A percentile compares a stretch with the other conserved stretches of the same genome.
Conservation (phyloP, 768 basidiomycete species). For the Psilocybe cyanescens region DNA sequence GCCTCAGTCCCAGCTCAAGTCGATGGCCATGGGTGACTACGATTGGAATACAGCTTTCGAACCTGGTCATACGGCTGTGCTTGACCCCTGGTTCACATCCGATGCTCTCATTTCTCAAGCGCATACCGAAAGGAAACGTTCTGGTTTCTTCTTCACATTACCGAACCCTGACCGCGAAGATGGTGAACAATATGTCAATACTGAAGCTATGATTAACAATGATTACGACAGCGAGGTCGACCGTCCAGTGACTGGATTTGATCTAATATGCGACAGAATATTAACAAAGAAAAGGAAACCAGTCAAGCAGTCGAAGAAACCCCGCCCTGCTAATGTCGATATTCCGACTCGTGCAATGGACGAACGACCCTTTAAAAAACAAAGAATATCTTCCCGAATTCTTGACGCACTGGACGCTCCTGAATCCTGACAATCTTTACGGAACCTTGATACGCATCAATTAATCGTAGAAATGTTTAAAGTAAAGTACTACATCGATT, state of each 20-base stretch:
- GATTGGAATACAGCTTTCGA: too few relatives aligned
- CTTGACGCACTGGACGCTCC: conserved; percentile 8
- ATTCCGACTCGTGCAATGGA: neutral
- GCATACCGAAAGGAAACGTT: neutral
- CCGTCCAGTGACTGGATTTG: neutral
- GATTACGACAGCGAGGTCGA: conserved; percentile 8
- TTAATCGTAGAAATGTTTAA: neutral
- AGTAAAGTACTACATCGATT: neutral
- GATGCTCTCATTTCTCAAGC: neutral
- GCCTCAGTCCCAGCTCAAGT: neutral
- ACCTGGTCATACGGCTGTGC: neutral
- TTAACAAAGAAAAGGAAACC: neutral
- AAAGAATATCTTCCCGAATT: conserved; percentile 1
- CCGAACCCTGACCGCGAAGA: conserved; percentile 17
- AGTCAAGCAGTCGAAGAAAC: neutral
- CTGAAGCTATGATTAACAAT: neutral
- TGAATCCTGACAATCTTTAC: neutral
- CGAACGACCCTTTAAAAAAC: conserved; percentile 4
- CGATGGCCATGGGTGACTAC: neutral
- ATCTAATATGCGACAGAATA: conserved; percentile 1
- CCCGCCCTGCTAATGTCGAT: neutral
- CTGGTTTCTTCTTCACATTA: conserved; percentile 24
- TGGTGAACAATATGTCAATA: neutral
- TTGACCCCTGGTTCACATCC: conserved; percentile 15
- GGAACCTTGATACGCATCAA: neutral